phyloP scores from a whole-genome alignment of 768 basidiomycete genomes.

The Lyophyllum decastes region DNA sequence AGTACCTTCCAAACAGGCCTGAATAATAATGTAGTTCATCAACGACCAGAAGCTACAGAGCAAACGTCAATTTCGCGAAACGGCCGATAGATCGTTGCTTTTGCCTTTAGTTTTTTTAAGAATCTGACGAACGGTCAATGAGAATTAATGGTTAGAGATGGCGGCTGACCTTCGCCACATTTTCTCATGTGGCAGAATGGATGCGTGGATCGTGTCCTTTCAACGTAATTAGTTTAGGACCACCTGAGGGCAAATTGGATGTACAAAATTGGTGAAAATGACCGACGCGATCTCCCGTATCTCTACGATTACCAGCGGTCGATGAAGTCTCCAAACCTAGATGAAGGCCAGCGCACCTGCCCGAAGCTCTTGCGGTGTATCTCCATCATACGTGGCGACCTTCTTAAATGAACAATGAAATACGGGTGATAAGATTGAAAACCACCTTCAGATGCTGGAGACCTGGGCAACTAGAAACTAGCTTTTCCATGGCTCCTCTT shows the following conservation, averaged over 20 bases:
- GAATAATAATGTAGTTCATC: constrained; percentile 90
- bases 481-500: constrained; percentile 63
- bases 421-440: background rate
- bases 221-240: constrained; percentile 4
- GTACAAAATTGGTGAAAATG: constrained; percentile 89
- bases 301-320: constrained; percentile 33
- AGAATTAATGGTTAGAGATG: background rate
- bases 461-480: constrained; percentile 60
- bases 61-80: background rate
- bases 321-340: background rate
- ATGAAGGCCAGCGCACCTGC: constrained; percentile 40
- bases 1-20: constrained; percentile 76
- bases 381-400: constrained; percentile 86
- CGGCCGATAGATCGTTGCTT: background rate
- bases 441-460: constrained; percentile 61
- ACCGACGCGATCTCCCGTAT: constrained; percentile 77
- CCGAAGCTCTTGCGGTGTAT: constrained; percentile 74
- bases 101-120: constrained; percentile 66
- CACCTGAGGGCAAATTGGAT: constrained; percentile 15
- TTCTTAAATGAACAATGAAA: constrained; percentile 16
- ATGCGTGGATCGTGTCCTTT: constrained; percentile 84
- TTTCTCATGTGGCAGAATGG: constrained; percentile 84
- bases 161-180: constrained; percentile 67
- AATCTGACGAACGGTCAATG: constrained; percentile 47
- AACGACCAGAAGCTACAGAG: constrained; percentile 62